Base-by-base conservation (phyloP, 805 yeast species). In the Teunomyces lycoperdinae region DNA sequence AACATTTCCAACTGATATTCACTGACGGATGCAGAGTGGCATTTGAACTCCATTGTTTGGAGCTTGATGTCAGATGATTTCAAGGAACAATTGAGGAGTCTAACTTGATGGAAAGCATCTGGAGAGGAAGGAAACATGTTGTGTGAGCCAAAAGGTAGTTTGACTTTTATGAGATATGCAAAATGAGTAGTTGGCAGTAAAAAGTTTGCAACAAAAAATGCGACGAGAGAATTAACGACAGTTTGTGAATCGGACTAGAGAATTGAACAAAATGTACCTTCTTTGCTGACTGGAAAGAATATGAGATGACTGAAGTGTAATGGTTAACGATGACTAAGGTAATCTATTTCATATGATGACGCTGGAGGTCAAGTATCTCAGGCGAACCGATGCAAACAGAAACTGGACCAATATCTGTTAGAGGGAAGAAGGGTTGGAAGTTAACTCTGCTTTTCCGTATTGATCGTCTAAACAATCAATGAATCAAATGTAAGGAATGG, bases 1-100 rank as follows among this genome's bases (percentile, higher is more conserved):
- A 70, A 60, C 54, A 71, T 71, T 13, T 78, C 80, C 43, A 65
- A 51, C 49, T 73, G 70, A 58, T 81, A 80, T 49, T 77, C 80
- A 40, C 66, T 61, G 43, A 77, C 64, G 10, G 74, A 61, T 13
- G 56, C 58, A 32, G 64, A 67, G 58, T 80, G 85, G 33, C 75
- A 69, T 45, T 68, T 64, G 49, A 70, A 72, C 57, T 80, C 84
- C 70, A 77, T 77, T 44, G 69, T 57, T 43, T 71, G 72, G 39
- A 80, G 58, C 24, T 62, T 62, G 36, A 73, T 63, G 54, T 74
- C 66, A 26, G 73, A 54, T 4, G 81, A 73, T 50, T 66, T 71
- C 45, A 68, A 43, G 27, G 64, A 58, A 28, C 67, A 58, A 46
- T 68, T 63, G 44, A 62, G 50, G 42, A 67, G 53, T 40, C 76